Base-by-base conservation (phyloP, 352 stramenopile species). In the Phytophthora agathidicida region DNA sequence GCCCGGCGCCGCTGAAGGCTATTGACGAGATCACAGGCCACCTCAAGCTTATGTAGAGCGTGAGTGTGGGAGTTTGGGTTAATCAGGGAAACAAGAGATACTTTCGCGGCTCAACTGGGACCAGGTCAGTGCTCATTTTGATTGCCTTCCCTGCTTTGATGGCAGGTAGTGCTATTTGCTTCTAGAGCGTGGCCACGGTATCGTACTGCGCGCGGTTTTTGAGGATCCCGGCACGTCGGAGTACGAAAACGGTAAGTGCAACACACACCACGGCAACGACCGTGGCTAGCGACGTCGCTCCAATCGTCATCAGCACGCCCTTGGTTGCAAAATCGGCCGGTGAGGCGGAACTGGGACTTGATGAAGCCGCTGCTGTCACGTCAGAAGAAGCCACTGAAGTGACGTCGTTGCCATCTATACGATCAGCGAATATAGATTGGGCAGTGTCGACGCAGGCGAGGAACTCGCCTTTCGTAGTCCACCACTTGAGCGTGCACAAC, bases 1-100 rank as follows among this genome's bases (percentile, higher is more conserved):
- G 86, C 0, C 86, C 86, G 1, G 86, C 86, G 3, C 74, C 86
- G 13, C 64, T 93, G 20, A 70, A 80, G 20, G 79, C 61, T 23
- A 78, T 95, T 51, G 75, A 95, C 54, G 73, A 76, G 28, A 65
- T 95, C 51, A 93, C 82, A 3, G 79, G 79, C 24, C 86, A 93
- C 62, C 81, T 95, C 54, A 95, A 94, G 70, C 82, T 95, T 64
- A 89, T 94, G 83, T 95, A n/a, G 61, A 81, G 6, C 31, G 44
- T 51, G 23, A 11, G 37, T 35, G 9, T 6, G 8, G 23, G 14
- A 36, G 7, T 11, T 37, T 39, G 35, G 7, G 16, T 46, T 44
- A 62, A 46, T 14, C 19, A 23, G 36, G n/a, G 3, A 37, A 43
- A n/a, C n/a, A 24, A 44, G 24, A 46, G 28, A 37, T 35, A 11